phyloP scores from a whole-genome alignment of 768 basidiomycete species.

The Lyophyllum semitale region DNA sequence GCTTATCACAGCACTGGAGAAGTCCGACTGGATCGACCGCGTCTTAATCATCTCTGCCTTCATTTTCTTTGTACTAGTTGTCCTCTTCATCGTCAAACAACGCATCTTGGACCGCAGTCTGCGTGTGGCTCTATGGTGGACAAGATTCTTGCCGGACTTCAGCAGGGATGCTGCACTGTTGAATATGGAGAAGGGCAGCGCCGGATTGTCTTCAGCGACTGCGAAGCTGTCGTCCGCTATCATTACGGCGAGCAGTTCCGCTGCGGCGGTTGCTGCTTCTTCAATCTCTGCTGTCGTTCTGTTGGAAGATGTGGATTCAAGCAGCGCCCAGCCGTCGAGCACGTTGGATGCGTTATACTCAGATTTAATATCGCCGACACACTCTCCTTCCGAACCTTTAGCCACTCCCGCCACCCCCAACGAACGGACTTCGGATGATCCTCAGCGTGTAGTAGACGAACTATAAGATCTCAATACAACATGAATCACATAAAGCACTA shows the following conservation, averaged over 20 bases:
- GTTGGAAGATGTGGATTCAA: not conserved
- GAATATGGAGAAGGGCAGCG: slow-evolving; percentile 35
- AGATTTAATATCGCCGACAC: not conserved
- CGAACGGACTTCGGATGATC: slow-evolving; percentile 1
- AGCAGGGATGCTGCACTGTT: slow-evolving; percentile 35
- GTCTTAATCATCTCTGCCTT: slow-evolving; percentile 81
- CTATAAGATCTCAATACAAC: no score
- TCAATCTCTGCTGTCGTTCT: not conserved
- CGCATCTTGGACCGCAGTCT: slow-evolving; percentile 80
- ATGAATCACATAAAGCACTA: not conserved
- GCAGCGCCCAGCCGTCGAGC: not conserved
- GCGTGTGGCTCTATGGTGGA: slow-evolving; percentile 88
- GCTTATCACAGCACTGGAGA: slow-evolving; percentile 85
- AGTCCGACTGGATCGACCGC: slow-evolving; percentile 91
- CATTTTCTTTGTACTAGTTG: slow-evolving; percentile 79
- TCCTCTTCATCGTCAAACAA: slow-evolving; percentile 87
- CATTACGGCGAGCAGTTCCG: not conserved
- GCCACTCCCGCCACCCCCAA: not conserved
- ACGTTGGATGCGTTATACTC: not conserved
- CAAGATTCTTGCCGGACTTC: slow-evolving; percentile 65
- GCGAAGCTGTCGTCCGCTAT: slow-evolving; percentile 7
- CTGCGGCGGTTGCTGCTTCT: not conserved
- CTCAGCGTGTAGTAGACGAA: slow-evolving; percentile 4
- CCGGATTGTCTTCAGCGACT: not conserved
- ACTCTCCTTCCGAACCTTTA: not conserved